Conservation (phyloP, 495 filamentous ascomycete species). For the Sporormia fimetaria region DNA sequence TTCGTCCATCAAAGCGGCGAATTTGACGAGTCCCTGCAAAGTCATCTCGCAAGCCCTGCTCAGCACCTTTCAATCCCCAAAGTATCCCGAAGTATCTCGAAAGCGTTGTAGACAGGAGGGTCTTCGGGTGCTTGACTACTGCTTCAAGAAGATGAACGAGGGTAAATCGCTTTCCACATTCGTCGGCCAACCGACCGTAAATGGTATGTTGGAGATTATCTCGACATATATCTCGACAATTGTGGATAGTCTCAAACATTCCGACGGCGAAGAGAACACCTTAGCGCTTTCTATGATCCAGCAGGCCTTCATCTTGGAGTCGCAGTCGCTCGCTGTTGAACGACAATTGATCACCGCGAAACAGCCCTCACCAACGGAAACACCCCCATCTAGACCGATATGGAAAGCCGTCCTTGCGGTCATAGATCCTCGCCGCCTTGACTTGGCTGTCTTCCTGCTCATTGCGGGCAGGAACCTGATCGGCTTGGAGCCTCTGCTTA, state of each 20-base stretch:
- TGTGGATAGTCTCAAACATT: conserved; percentile 12
- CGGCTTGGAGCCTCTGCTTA: conserved; percentile 58
- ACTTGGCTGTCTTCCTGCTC: conserved; percentile 59
- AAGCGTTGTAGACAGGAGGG: conserved; percentile 44
- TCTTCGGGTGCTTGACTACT: conserved; percentile 39
- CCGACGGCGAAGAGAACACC: conserved; percentile 1
- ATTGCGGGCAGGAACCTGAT: conserved; percentile 56
- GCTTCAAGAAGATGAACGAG: conserved; percentile 38
- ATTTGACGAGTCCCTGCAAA: conserved; percentile 61
- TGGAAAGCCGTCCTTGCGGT: conserved; percentile 67
- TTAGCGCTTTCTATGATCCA: conserved; percentile 50
- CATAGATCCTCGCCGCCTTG: conserved; percentile 50
- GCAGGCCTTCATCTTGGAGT: conserved; percentile 62
- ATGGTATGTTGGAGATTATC: conserved; percentile 43
- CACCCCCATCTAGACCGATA: conserved; percentile 53
- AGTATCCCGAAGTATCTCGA: conserved; percentile 37
- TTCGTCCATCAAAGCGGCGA: conserved; percentile 57
- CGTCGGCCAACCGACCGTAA: conserved; percentile 43
- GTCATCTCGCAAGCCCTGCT: conserved; percentile 58
- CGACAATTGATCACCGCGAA: conserved; percentile 51
- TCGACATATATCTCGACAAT: conserved; percentile 33
- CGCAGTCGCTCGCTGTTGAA: conserved; percentile 59
- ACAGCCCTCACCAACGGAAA: conserved; percentile 52
- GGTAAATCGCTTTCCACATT: conserved; percentile 23
- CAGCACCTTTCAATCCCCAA: conserved; percentile 46